Percentiles rank a stretch among this genome's conserved stretches.
phyloP scores from a whole-genome alignment of 2,329 filamentous ascomycete species.

The Cytospora piceae region DNA sequence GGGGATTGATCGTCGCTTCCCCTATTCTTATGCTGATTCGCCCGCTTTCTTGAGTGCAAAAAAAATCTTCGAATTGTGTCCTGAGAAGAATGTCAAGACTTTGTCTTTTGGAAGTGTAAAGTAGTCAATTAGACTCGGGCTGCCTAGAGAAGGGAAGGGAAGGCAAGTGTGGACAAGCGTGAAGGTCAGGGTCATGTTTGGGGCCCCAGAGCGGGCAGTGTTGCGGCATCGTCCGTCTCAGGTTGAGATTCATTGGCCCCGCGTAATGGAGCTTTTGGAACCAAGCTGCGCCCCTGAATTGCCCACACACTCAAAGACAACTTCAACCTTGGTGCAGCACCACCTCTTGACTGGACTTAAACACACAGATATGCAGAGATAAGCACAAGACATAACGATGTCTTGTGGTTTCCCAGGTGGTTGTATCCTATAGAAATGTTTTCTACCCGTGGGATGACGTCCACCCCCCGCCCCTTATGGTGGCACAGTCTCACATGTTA shows the following conservation, averaged over 20 bases:
- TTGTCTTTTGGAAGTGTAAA: background rate
- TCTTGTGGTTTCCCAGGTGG: background rate
- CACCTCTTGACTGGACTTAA: background rate
- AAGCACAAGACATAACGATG: background rate
- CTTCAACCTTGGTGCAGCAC: background rate
- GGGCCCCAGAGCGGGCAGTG: constrained; percentile 3
- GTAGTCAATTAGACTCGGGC: background rate
- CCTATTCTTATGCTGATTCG: background rate
- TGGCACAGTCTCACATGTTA: background rate
- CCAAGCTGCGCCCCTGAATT: constrained; percentile 18
- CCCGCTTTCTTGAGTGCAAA: background rate
- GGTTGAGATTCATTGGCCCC: constrained; percentile 19
- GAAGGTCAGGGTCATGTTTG: background rate
- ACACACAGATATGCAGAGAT: too few relatives aligned
- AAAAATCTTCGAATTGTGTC: constrained; percentile 2
- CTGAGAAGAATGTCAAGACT: background rate
- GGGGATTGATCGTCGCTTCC: background rate
- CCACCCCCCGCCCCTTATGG: too few relatives aligned
- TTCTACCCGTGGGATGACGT: background rate
- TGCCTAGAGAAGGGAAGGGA: background rate
- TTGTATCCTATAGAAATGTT: background rate
- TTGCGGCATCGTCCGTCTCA: constrained; percentile 17
- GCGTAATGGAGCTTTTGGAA: constrained; percentile 15
- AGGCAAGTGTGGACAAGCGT: background rate
- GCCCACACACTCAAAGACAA: background rate